A percentile compares a stretch with the other conserved stretches of the same genome.
phyloP scores from a whole-genome alignment of 805 yeast genomes.

The Hyphopichia homilentoma region DNA sequence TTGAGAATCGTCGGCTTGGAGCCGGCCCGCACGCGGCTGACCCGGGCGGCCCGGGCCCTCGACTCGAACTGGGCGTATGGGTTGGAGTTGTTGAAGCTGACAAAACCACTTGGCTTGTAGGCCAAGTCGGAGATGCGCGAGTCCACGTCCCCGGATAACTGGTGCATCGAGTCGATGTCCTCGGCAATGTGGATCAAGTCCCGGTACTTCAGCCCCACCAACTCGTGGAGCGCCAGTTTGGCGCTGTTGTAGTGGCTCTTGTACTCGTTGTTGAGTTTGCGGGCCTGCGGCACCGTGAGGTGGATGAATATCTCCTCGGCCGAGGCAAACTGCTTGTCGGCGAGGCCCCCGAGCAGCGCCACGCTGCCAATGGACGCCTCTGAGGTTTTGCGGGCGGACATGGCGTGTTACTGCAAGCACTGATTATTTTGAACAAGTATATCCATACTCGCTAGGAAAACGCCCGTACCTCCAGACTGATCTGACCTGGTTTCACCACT shows the following conservation, averaged over 20 bases:
- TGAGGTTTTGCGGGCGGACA: no score
- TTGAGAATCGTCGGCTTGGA: slow-evolving; percentile 23
- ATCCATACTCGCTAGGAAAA: no score
- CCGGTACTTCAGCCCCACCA: slow-evolving; percentile 40
- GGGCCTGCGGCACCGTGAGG: slow-evolving; percentile 30
- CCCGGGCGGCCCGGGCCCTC: slow-evolving; percentile 11
- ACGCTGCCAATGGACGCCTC: slow-evolving; percentile 5
- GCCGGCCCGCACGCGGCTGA: slow-evolving; percentile 13
- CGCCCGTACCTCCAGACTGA: no score
- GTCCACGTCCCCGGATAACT: slow-evolving; percentile 18
- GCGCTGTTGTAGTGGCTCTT: slow-evolving; percentile 22
- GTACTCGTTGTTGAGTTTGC: slow-evolving; percentile 25
- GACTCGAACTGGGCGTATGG: slow-evolving; percentile 18
- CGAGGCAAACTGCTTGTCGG: slow-evolving; percentile 6
- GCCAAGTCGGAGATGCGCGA: slow-evolving; percentile 26
- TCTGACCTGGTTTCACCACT: no score
- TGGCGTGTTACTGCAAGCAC: no score
- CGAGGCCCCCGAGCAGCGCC: no score
- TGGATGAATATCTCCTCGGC: slow-evolving; percentile 34
- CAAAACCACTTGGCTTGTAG: slow-evolving; percentile 25
- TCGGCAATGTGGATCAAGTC: slow-evolving; percentile 43
- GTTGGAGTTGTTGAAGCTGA: slow-evolving; percentile 17
- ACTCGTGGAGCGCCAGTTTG: slow-evolving; percentile 28
- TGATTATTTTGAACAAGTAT: no score
- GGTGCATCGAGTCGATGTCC: slow-evolving; percentile 32